Conservation (phyloP, 805 yeast species). For the Lipomyces mesembrius region DNA sequence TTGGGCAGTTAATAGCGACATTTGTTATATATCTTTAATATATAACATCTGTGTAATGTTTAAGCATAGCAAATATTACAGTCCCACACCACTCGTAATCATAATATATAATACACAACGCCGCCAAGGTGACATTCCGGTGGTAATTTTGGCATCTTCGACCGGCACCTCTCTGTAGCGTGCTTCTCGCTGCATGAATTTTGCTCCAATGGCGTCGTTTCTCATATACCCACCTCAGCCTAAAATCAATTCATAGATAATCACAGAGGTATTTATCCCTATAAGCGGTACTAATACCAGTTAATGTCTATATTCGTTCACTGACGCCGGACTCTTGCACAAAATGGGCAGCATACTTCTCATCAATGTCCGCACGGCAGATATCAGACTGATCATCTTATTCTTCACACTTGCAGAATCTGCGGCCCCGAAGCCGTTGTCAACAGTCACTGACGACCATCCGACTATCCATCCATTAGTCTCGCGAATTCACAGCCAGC, state of each 20-base stretch:
- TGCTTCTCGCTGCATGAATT: neutral
- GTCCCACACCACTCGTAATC: neutral
- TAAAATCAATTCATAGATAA: slow-evolving; percentile 68
- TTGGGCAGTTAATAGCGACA: neutral
- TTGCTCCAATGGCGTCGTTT: neutral
- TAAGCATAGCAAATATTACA: neutral
- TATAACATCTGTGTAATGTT: neutral
- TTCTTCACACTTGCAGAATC: slow-evolving; percentile 57
- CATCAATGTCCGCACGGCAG: slow-evolving; percentile 75
- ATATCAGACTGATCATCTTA: slow-evolving; percentile 65
- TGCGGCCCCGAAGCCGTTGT: slow-evolving; percentile 51
- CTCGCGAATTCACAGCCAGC: neutral
- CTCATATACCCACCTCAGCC: slow-evolving; percentile 51
- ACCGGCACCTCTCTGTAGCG: neutral
- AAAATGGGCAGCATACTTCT: slow-evolving; percentile 53
- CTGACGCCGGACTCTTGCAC: neutral
- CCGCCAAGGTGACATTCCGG: neutral
- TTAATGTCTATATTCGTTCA: slow-evolving; percentile 3
- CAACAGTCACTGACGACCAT: slow-evolving; percentile 49
- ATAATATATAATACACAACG: neutral
- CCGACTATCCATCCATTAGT: slow-evolving; percentile 49
- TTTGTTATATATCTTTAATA: neutral
- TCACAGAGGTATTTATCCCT: slow-evolving; percentile 65
- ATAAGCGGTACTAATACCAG: slow-evolving; percentile 62
- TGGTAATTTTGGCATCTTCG: neutral